Evolutionary conservation across 441 rosid species (phyloP).

Genomic region (Raphanus hybrid): DNA sequence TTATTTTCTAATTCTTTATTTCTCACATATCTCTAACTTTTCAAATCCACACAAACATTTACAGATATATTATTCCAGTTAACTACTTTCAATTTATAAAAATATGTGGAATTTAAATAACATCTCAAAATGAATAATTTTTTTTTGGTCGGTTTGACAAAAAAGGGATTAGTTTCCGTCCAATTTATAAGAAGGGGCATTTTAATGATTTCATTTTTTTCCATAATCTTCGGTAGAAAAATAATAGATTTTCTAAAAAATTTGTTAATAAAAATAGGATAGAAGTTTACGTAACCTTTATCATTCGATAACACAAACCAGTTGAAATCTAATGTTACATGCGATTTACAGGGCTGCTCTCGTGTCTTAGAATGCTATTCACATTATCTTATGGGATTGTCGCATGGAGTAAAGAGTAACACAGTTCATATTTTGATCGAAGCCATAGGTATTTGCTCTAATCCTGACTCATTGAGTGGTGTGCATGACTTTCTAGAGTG

Average conservation of each 20-base stretch:
- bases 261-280: no score
- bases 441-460: constrained; percentile 60
- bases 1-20: not conserved
- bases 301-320: not conserved
- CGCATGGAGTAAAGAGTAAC: constrained; percentile 48
- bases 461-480: not conserved
- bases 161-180: not conserved
- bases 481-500: not conserved
- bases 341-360: constrained; percentile 64
- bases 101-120: not conserved
- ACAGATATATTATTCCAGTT: not conserved
- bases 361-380: constrained; percentile 53
- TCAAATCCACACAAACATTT: not conserved
- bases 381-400: constrained; percentile 49
- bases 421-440: constrained; percentile 57
- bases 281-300: not conserved
- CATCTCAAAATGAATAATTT: not conserved
- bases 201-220: not conserved
- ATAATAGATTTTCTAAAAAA: not conserved
- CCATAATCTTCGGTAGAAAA: constrained; percentile 5
- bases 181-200: no score
- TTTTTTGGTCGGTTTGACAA: not conserved
- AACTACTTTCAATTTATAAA: not conserved
- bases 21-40: not conserved
- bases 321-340: not conserved